Conservation (phyloP, 176 grass and related monocot species). For the Triticum monococcum region DNA sequence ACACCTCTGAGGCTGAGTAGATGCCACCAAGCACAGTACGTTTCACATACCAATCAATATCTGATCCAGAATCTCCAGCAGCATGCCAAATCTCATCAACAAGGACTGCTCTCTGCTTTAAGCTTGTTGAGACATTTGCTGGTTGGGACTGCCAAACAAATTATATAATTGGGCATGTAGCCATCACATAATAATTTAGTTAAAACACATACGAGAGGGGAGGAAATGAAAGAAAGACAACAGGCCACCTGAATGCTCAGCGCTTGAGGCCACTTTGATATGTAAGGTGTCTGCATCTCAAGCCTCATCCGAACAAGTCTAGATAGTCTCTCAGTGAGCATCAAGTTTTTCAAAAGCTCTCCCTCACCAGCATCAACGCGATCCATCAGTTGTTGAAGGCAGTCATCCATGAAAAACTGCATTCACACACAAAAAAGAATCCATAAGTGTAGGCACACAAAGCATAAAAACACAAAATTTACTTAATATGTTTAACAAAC, state of each 20-base stretch:
- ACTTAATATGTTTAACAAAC: background rate
- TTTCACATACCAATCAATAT: conserved; percentile 98
- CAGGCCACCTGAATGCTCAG: conserved; percentile 84
- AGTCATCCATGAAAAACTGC: conserved; percentile 98
- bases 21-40: conserved; percentile 86
- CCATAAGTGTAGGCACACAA: background rate
- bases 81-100: conserved; percentile 98
- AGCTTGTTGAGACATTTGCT: conserved; percentile 75
- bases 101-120: conserved; percentile 87
- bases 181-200: background rate
- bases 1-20: conserved; percentile 98
- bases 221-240: background rate
- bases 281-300: conserved; percentile 88
- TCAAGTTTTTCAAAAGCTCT: conserved; percentile 66
- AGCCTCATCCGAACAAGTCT: conserved; percentile 78
- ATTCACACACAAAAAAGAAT: background rate
- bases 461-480: background rate
- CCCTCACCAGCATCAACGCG: conserved; percentile 73
- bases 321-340: conserved; percentile 69
- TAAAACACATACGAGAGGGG: background rate
- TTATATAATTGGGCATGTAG: background rate
- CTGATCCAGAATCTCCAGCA: conserved; percentile 74
- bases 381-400: conserved; percentile 89
- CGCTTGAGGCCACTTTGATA: conserved; percentile 97
- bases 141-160: conserved; percentile 73